Evolutionary conservation across 352 stramenopile genomes (phyloP), one percentile per base, ranked within the genome.

Genomic region (Pythium rishiriense): DNA sequence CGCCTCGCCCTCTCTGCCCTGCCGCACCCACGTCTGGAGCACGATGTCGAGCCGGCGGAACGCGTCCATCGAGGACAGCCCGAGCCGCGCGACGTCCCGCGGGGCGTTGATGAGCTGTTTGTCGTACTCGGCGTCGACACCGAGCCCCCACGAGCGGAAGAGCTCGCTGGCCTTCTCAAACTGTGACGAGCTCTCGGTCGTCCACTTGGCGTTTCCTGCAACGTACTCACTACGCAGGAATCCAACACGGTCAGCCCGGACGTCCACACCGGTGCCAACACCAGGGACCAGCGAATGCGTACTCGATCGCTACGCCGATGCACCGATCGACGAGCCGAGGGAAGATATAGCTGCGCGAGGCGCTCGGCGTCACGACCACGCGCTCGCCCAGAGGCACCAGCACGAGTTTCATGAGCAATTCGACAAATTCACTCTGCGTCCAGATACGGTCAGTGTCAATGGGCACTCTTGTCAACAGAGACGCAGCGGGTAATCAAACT

Each of bases 101-200:
- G 53, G 54, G 5, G 62, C 62, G 37, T 45, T 14, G 53, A 68
- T 63, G 9, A 64, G 35, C 14, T 56, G 35, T 35, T 58, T 66
- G 61, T 86, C 86, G 66, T 84, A 89, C 52, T 81, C 73, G 41
- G 75, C 75, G 61, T 89, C 80, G 22, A 82, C 47, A 25, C 72
- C 66, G 6, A 75, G 64, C n/a, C 57, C 75, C 76, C 76, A 89
- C 4, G 73, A 72, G 3, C 78, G 80, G 7, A 87, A 66, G 51
- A 69, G 70, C 48, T 76, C 71, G 28, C 76, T 75, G 10, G 61
- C 76, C 50, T 81, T 79, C 29, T 87, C 80, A 35, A 89, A 75
- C 28, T 81, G 76, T 26, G 66, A 64, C 15, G 67, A 75, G 19
- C 65, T 59, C 21, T 75, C 66, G 28, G 83, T 74, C 19, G 76